Percentiles rank a stretch among this genome's conserved stretches.
Conservation (phyloP, 371 early-diverging fungal genomes). For the Mortierella sp. region DNA sequence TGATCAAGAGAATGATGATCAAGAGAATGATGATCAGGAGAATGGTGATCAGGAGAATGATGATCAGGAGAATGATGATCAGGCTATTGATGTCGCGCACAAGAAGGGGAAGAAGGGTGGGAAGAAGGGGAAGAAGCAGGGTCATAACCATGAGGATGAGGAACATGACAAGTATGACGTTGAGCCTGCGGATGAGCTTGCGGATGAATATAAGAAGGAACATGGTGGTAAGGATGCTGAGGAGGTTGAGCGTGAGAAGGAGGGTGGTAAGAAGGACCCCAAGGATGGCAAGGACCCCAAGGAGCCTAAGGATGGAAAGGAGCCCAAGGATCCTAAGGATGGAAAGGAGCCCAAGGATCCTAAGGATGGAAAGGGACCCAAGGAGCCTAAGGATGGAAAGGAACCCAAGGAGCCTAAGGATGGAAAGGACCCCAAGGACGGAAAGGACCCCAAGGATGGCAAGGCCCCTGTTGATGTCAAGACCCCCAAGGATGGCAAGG, state of each 20-base stretch:
- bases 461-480: conserved; percentile 5
- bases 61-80: no score
- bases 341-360: background rate
- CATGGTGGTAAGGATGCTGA: conserved; percentile 21
- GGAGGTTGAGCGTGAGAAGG: conserved; percentile 7
- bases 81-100: no score
- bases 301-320: conserved; percentile 13
- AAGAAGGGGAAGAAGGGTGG: background rate
- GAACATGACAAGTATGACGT: conserved; percentile 40
- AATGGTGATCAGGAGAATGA: no score
- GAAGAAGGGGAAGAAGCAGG: conserved; percentile 1
- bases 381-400: conserved; percentile 8
- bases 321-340: conserved; percentile 6
- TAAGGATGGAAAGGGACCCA: background rate
- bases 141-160: conserved; percentile 34
- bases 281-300: conserved; percentile 13
- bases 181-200: conserved; percentile 19
- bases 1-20: no score
- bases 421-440: background rate
- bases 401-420: background rate
- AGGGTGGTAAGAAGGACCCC: conserved; percentile 9
- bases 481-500: background rate
- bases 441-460: conserved; percentile 1
- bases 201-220: conserved; percentile 7
- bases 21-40: background rate